Percentiles rank a stretch among this genome's conserved stretches.
Conservation (phyloP, 2,329 filamentous ascomycete species). For the Arthrobotrys iridis region DNA sequence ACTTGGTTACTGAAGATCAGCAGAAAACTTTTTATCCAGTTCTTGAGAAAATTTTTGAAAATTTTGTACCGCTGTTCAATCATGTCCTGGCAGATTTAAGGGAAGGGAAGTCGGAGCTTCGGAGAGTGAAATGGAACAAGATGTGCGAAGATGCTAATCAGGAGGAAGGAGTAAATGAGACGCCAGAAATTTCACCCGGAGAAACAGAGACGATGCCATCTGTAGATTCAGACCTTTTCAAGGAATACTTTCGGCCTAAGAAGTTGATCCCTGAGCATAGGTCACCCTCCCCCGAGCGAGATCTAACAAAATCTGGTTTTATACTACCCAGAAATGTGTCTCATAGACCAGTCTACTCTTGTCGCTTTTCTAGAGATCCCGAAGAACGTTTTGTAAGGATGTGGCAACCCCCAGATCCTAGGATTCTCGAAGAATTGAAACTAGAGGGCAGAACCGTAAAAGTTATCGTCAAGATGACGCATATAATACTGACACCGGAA, state of each 20-base stretch:
- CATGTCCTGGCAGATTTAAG: constrained; percentile 18
- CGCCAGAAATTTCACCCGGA: too few species aligned
- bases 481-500: constrained; percentile 70
- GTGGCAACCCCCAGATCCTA: background rate
- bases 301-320: too few species aligned
- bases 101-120: background rate
- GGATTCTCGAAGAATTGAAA: background rate
- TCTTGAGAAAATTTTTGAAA: constrained; percentile 8
- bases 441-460: constrained; percentile 65
- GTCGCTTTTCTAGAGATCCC: background rate
- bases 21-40: constrained; percentile 23
- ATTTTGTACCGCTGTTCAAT: constrained; percentile 28
- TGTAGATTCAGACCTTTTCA: too few species aligned
- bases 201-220: too few species aligned
- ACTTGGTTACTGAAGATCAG: constrained; percentile 4
- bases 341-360: too few species aligned
- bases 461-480: constrained; percentile 72
- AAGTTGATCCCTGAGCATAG: too few species aligned
- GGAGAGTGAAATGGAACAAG: background rate
- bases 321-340: too few species aligned
- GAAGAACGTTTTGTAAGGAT: background rate
- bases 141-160: too few species aligned
- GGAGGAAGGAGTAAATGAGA: background rate
- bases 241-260: too few species aligned
- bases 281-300: too few species aligned